Evolutionary conservation across 345 rosid species (phyloP).

Genomic region (Eutrema heterophyllum): DNA sequence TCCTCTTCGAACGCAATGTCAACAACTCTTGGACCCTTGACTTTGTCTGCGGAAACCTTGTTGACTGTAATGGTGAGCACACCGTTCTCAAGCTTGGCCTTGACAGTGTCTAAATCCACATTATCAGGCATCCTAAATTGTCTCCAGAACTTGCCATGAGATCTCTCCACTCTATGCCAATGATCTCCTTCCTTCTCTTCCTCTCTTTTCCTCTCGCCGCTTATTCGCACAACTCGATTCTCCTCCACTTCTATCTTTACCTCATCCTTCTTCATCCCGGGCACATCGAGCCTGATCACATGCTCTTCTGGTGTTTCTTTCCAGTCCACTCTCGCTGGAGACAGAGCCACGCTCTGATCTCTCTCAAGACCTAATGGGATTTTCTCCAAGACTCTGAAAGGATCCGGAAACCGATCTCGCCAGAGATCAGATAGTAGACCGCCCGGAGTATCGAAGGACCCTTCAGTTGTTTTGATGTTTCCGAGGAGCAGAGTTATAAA

Average conservation of each 20-base stretch:
- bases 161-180: conserved; percentile 82
- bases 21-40: conserved; percentile 56
- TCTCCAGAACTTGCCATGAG: conserved; percentile 78
- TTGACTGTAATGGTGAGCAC: conserved; percentile 53
- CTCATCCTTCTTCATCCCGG: conserved; percentile 72
- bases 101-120: conserved; percentile 55
- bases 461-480: conserved; percentile 14
- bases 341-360: conserved; percentile 38
- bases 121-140: conserved; percentile 71
- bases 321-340: conserved; percentile 73
- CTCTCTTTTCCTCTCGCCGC: conserved; percentile 73
- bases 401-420: conserved; percentile 43
- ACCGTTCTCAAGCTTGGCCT: conserved; percentile 69
- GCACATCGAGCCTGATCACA: conserved; percentile 57
- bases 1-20: conserved; percentile 42
- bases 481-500: conserved; percentile 17
- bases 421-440: conserved; percentile 36
- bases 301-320: conserved; percentile 77
- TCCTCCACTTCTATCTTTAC: conserved; percentile 72
- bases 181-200: conserved; percentile 65
- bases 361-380: conserved; percentile 49
- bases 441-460: conserved; percentile 38
- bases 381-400: conserved; percentile 60
- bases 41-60: conserved; percentile 58
- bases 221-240: conserved; percentile 58